These are phyloP conservation scores for Acephala macrosclerotiorum DNA, from an alignment of 2,329 filamentous ascomycete species.

Conservation along the genomic window DNA sequence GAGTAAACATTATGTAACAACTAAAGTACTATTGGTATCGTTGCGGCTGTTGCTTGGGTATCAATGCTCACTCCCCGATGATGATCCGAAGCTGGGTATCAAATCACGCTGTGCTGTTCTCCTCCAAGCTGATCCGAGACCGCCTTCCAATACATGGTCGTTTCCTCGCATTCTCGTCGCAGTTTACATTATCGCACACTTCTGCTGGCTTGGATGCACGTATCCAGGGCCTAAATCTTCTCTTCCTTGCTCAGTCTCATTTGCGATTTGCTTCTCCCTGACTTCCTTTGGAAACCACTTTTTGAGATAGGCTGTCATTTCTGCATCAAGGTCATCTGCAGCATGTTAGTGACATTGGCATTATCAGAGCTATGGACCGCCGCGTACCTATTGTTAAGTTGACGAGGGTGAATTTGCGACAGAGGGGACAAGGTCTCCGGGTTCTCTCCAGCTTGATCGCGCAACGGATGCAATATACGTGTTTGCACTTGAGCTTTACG, in stretches of 20 bases:
- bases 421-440: conserved; percentile 75
- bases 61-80: background rate
- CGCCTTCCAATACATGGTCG: background rate
- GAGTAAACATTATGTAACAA: conserved; percentile 5
- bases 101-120: background rate
- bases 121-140: background rate
- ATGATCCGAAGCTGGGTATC: conserved; percentile 11
- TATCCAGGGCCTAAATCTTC: conserved; percentile 76
- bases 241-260: conserved; percentile 77
- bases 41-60: background rate
- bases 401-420: conserved; percentile 75
- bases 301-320: conserved; percentile 73
- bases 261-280: conserved; percentile 71
- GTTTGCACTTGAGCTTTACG: conserved; percentile 76
- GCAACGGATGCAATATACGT: conserved; percentile 86
- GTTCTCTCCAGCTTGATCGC: conserved; percentile 80
- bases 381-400: conserved; percentile 68
- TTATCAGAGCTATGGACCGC: background rate
- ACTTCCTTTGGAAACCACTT: conserved; percentile 78
- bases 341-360: background rate
- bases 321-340: conserved; percentile 72
- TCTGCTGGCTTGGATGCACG: conserved; percentile 45
- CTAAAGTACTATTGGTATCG: conserved; percentile 1
- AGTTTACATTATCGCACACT: conserved; percentile 10
- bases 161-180: background rate